Conservation (phyloP, 352 stramenopile genomes). For the Blastocystis hominis region DNA sequence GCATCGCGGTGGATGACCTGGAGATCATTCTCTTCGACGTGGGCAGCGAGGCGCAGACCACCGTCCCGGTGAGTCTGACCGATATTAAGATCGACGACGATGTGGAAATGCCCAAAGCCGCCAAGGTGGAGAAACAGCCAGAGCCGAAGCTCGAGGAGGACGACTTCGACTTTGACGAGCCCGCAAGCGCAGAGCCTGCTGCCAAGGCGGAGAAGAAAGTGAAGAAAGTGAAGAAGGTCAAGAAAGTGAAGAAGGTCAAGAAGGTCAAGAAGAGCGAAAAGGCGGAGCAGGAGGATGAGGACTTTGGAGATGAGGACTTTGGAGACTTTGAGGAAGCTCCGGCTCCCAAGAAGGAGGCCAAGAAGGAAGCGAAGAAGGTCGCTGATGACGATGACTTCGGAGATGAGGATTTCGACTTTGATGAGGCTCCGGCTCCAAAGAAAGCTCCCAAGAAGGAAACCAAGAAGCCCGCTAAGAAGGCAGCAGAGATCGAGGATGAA, state of each 20-base stretch:
- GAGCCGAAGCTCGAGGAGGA: background rate
- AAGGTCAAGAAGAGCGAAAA: constrained; percentile 55
- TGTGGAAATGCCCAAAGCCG: background rate
- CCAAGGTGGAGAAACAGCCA: background rate
- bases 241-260: constrained; percentile 57
- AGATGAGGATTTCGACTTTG: constrained; percentile 12
- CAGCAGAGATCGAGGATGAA: background rate
- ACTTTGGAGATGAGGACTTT: constrained; percentile 38
- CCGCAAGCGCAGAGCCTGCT: background rate
- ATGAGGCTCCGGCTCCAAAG: background rate
- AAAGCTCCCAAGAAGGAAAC: background rate
- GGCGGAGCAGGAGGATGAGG: background rate
- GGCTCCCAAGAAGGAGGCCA: background rate
- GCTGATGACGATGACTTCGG: background rate
- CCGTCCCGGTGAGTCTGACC: background rate
- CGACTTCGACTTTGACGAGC: background rate
- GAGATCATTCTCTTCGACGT: constrained; percentile 45
- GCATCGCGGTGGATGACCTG: background rate
- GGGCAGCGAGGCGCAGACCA: background rate
- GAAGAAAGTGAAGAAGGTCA: constrained; percentile 54
- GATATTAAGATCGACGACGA: constrained; percentile 26
- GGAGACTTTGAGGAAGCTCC: constrained; percentile 38
- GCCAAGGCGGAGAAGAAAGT: constrained; percentile 44
- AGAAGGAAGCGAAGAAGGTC: background rate
- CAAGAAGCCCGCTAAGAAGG: background rate